Evolutionary conservation across 1,284 basidiomycete genomes (phyloP).

Genomic region (Ganoderma sp.): DNA sequence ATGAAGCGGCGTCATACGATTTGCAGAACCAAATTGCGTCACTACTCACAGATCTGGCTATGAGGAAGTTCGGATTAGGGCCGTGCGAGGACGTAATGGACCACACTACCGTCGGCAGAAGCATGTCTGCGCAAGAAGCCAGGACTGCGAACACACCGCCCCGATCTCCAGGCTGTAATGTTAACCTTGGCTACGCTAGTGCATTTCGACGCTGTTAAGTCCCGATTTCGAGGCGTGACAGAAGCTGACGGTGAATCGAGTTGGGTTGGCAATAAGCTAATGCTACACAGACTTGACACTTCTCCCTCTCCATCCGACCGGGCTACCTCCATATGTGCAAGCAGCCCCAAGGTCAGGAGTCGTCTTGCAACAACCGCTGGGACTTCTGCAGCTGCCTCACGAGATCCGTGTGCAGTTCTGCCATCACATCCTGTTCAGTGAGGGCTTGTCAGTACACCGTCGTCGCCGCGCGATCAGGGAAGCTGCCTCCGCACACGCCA

Average conservation of each 20-base stretch:
- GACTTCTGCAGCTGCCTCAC: conserved; percentile 25
- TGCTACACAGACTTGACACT: conserved; percentile 9
- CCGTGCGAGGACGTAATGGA: conserved; percentile 27
- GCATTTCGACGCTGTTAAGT: conserved; percentile 8
- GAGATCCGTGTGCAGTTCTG: conserved; percentile 31
- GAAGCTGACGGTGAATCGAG: conserved; percentile 11
- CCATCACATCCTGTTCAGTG: conserved; percentile 24
- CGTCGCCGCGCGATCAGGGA: conserved; percentile 11
- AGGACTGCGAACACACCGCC: conserved; percentile 11
- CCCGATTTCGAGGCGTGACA: conserved; percentile 27
- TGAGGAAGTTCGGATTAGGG: conserved; percentile 8
- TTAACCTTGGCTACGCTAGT: background rate
- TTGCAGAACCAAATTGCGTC: conserved; percentile 8
- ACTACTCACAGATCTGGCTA: conserved; percentile 3
- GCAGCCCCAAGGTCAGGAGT: conserved; percentile 19
- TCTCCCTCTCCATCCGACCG: conserved; percentile 1
- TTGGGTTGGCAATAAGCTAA: conserved; percentile 21
- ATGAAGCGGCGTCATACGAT: conserved; percentile 7
- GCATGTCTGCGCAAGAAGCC: conserved; percentile 12
- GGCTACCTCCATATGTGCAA: conserved; percentile 20
- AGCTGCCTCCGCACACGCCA: background rate
- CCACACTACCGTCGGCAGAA: conserved; percentile 22
- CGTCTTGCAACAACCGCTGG: conserved; percentile 21
- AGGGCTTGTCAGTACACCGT: conserved; percentile 14
- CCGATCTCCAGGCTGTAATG: conserved; percentile 6